phyloP scores from a whole-genome alignment of 441 rosid genomes.

The Eruca vesicaria region DNA sequence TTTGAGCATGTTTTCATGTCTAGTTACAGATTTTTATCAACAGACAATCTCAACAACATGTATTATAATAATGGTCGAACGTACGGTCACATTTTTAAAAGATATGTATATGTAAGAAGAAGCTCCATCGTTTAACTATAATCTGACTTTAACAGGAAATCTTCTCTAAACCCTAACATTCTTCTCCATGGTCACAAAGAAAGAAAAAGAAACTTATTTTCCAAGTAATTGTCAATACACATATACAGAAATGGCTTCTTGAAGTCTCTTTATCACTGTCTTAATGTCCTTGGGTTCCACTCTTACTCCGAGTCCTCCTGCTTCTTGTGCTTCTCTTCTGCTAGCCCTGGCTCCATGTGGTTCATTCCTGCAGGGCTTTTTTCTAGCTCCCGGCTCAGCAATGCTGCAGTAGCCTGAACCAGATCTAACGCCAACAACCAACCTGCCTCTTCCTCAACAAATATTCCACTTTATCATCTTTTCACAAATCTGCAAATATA shows the following conservation, averaged over 20 bases:
- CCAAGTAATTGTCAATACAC: neutral
- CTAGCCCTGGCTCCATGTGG: neutral
- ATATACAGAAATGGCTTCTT: neutral
- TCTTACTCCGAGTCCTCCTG: neutral
- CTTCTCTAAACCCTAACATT: neutral
- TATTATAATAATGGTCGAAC: neutral
- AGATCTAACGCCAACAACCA: neutral
- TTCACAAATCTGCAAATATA: too few species aligned
- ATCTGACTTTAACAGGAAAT: too few species aligned
- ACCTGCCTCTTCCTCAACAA: neutral
- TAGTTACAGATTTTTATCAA: slow-evolving; percentile 2
- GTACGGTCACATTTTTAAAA: neutral
- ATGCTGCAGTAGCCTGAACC: neutral
- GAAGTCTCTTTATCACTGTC: neutral
- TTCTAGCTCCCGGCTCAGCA: neutral
- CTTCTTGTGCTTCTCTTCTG: neutral
- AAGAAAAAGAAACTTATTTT: neutral
- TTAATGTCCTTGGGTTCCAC: neutral
- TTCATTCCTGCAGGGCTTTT: neutral
- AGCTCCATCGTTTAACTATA: too few species aligned
- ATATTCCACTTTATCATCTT: neutral
- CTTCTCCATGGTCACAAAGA: neutral
- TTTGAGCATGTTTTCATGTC: neutral
- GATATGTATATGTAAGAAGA: neutral
- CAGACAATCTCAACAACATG: neutral